Evolutionary conservation across 129 eudicot species (phyloP).

Genomic region (Chrysanthemum seticuspe): DNA sequence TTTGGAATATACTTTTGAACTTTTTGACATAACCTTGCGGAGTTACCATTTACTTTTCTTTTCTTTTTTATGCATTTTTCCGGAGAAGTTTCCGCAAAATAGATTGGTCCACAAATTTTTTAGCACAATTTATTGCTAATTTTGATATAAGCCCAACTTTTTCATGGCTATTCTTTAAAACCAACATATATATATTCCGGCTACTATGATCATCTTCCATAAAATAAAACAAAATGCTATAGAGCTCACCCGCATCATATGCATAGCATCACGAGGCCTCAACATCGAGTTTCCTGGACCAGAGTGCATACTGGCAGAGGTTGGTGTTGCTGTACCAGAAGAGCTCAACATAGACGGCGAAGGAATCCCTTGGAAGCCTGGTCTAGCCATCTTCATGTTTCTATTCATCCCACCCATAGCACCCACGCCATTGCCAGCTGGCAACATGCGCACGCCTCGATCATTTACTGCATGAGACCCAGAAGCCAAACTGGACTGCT

Average conservation of each 20-base stretch:
- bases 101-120: too few species aligned
- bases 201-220: too few species aligned
- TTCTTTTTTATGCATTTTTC: too few species aligned
- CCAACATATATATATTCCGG: too few species aligned
- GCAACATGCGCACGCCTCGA: conserved; percentile 61
- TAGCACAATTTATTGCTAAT: too few species aligned
- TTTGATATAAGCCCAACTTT: too few species aligned
- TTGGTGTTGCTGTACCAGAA: conserved; percentile 49
- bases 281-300: conserved; percentile 62
- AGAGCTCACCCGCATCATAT: conserved; percentile 64
- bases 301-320: conserved; percentile 49
- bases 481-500: conserved; percentile 54
- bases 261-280: conserved; percentile 74
- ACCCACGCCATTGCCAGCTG: conserved; percentile 68
- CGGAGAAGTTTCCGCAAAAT: too few species aligned
- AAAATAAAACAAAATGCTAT: neutral
- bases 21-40: too few species aligned
- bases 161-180: too few species aligned
- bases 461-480: conserved; percentile 68
- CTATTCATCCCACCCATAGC: conserved; percentile 57
- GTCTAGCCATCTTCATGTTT: conserved; percentile 63
- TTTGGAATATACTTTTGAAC: too few species aligned
- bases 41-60: too few species aligned
- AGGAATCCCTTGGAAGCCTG: conserved; percentile 64
- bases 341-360: conserved; percentile 48